phyloP scores from a whole-genome alignment of 2,329 filamentous ascomycete species.

The Clonostachys solani region DNA sequence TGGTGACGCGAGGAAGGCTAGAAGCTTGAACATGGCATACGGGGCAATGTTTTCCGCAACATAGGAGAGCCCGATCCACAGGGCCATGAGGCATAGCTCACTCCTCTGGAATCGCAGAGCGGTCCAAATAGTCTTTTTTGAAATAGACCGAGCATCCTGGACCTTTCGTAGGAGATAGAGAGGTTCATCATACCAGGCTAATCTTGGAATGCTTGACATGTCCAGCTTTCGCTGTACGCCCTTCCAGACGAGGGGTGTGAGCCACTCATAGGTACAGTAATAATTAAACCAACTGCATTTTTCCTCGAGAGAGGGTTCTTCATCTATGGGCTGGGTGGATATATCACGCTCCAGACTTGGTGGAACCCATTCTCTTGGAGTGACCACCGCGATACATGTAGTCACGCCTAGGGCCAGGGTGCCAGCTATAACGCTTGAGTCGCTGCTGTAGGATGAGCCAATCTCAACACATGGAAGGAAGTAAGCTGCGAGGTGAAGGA shows the following conservation, averaged over 20 bases:
- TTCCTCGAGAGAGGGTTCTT: slow-evolving; percentile 43
- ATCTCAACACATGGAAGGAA: slow-evolving; percentile 38
- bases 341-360: slow-evolving; percentile 31
- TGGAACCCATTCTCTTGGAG: slow-evolving; percentile 46
- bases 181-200: slow-evolving; percentile 54
- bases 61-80: slow-evolving; percentile 31
- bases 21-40: slow-evolving; percentile 47
- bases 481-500: slow-evolving; percentile 27
- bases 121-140: slow-evolving; percentile 39
- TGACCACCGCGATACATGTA: slow-evolving; percentile 32
- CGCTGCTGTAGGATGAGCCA: slow-evolving; percentile 19
- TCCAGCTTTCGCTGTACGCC: slow-evolving; percentile 38
- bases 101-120: slow-evolving; percentile 33
- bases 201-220: slow-evolving; percentile 38
- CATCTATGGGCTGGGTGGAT: slow-evolving; percentile 19
- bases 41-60: slow-evolving; percentile 45
- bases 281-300: slow-evolving; percentile 48
- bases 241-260: slow-evolving; percentile 43
- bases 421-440: slow-evolving; percentile 23
- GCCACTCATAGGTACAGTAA: slow-evolving; percentile 46
- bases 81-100: slow-evolving; percentile 39
- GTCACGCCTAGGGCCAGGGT: slow-evolving; percentile 28
- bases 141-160: slow-evolving; percentile 34
- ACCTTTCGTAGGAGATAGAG: slow-evolving; percentile 38
- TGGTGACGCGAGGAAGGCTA: slow-evolving; percentile 45